Evolutionary conservation across 345 rosid species (phyloP).

Genomic region (Eucalyptus marginata): DNA sequence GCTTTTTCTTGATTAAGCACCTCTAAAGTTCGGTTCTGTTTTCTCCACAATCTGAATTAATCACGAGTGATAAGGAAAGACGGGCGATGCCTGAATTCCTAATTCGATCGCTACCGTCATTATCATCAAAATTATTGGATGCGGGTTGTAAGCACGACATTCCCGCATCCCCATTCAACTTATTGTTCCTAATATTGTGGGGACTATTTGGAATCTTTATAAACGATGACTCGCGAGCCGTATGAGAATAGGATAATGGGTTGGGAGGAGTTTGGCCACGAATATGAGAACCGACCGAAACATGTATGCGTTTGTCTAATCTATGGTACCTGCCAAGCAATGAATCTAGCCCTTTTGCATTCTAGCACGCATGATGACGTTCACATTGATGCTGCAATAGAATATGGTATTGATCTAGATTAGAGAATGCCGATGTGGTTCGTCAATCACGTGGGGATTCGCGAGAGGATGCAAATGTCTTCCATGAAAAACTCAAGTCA

Average conservation of each 20-base stretch:
- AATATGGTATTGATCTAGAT: not conserved
- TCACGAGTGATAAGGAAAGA: not conserved
- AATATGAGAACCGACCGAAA: not conserved
- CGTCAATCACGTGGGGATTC: not conserved
- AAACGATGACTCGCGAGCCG: accelerated
- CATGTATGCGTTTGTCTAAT: not conserved
- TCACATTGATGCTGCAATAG: not conserved
- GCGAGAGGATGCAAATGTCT: not conserved
- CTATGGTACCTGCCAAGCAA: not conserved
- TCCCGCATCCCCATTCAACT: accelerated
- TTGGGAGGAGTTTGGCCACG: not conserved
- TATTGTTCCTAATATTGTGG: not conserved
- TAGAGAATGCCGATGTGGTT: not conserved
- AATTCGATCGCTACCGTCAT: accelerated
- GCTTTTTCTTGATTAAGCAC: not conserved
- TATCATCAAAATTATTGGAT: not conserved
- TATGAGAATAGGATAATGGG: not conserved
- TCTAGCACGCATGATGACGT: not conserved
- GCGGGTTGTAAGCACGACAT: accelerated
- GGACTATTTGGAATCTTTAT: not conserved
- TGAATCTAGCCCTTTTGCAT: not conserved
- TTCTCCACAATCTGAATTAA: not conserved
- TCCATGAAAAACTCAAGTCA: not conserved
- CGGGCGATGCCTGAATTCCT: not conserved
- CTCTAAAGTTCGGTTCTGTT: not conserved